Evolutionary conservation across 2,329 filamentous ascomycete genomes (phyloP).

Genomic region (Aspergillus pseudonomiae): DNA sequence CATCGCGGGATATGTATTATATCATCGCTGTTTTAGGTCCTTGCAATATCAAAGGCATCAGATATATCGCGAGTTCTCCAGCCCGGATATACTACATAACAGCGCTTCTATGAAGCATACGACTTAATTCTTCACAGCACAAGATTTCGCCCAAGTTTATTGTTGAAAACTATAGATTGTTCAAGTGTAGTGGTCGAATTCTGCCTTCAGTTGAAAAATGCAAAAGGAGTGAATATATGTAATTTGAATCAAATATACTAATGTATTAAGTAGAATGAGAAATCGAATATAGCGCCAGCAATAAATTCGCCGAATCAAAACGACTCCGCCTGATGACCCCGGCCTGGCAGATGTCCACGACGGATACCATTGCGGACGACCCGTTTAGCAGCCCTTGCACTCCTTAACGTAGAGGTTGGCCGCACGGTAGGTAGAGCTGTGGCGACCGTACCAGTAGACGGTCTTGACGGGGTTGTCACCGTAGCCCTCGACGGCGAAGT

Average conservation of each 20-base stretch:
- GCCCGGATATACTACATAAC: too few species aligned
- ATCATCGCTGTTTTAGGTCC: too few species aligned
- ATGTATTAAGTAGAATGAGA: not conserved
- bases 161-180: too few species aligned
- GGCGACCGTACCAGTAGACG: conserved; percentile 31
- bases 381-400: conserved; percentile 24
- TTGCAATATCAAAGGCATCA: too few species aligned
- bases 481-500: conserved; percentile 30
- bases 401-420: conserved; percentile 11
- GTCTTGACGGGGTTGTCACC: conserved; percentile 24
- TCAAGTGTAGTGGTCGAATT: not conserved
- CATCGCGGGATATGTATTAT: too few species aligned
- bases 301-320: not conserved
- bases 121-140: too few species aligned
- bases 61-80: too few species aligned
- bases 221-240: not conserved
- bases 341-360: not conserved
- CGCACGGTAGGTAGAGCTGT: conserved; percentile 25
- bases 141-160: too few species aligned
- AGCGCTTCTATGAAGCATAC: too few species aligned
- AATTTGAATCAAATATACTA: not conserved
- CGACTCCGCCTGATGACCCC: not conserved
- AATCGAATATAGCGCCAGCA: not conserved
- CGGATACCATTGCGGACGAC: not conserved
- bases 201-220: not conserved